Evolutionary conservation across 2,329 filamentous ascomycete genomes (phyloP), one percentile per base, ranked within the genome.

Genomic region (Aspergillus pseudotamarii): DNA sequence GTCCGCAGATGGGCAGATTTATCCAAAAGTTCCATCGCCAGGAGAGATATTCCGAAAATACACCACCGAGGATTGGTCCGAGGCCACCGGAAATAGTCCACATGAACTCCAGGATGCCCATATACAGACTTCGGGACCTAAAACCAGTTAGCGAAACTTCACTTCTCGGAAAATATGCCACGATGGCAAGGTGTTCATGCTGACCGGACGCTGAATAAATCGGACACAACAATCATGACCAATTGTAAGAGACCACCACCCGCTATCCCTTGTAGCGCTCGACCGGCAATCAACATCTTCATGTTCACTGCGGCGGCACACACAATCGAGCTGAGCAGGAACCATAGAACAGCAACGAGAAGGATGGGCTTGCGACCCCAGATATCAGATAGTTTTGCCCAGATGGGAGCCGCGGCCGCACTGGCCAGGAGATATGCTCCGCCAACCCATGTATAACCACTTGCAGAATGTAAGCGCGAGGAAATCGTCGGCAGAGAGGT

Each of bases 361-460:
- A 87, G 68, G 43, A 85, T 83, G 2, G 79, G 75, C 65, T 87
- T 87, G 1, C 85, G 80, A 19, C 85, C 85, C 82, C 84, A 87
- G 41, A 87, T 87, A 66, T 88, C 85, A 3, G 80, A 83, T 1
- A 85, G 68, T 57, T 84, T 85, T 4, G 88, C 89, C 91, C 90
- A 93, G 19, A 89, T 84, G 0, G 90, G 89, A 0, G 85, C 86
- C 1, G 82, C 83, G 0, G 89, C 87, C 0, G 89, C 88, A 68
- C 86, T 87, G n/a, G 88, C 88, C 12, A 93, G 84, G 3, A 92
- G 80, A 73, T 90, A 94, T 0, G 91, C 86, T 21, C 85, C 88
- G 1, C 90, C 91, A 64, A 94, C 89, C 91, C 91, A 93, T 14
- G 88, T 88, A 75, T 92, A 94, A 26, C 90, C 90, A 16, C 85